phyloP scores from a whole-genome alignment of 345 rosid species.

The Alliaria petiolata region DNA sequence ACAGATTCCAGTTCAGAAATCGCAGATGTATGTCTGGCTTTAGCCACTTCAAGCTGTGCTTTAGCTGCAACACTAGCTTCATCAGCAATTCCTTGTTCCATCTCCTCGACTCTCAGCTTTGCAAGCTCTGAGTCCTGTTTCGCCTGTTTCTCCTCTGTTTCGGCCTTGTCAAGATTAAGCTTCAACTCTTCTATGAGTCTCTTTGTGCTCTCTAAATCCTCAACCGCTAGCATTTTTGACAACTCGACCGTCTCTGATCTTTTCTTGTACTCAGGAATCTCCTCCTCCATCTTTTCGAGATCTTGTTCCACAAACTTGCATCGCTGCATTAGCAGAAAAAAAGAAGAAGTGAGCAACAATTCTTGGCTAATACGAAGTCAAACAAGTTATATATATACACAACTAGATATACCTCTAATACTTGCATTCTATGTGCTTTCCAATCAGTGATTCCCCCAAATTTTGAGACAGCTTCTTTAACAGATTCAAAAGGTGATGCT shows the following conservation, averaged over 20 bases:
- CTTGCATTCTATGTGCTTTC: conserved; percentile 84
- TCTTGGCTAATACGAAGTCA: conserved; percentile 2
- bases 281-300: conserved; percentile 59
- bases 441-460: conserved; percentile 97
- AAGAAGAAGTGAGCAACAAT: not conserved
- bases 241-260: conserved; percentile 61
- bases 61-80: conserved; percentile 91
- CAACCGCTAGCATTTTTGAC: conserved; percentile 49
- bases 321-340: conserved; percentile 44
- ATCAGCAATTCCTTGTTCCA: conserved; percentile 89
- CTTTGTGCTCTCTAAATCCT: conserved; percentile 76
- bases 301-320: conserved; percentile 71
- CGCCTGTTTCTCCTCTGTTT: conserved; percentile 86
- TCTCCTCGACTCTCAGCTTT: conserved; percentile 81
- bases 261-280: conserved; percentile 62
- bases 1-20: conserved; percentile 67
- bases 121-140: conserved; percentile 92
- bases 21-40: conserved; percentile 71
- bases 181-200: conserved; percentile 81
- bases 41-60: conserved; percentile 94
- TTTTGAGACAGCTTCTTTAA: conserved; percentile 90
- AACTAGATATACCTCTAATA: conserved; percentile 57
- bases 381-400: not conserved
- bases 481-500: conserved; percentile 86
- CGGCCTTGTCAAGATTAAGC: conserved; percentile 84